Evolutionary conservation across 169 alveolate species (phyloP).

Genomic region (Theileria luwenshuni): DNA sequence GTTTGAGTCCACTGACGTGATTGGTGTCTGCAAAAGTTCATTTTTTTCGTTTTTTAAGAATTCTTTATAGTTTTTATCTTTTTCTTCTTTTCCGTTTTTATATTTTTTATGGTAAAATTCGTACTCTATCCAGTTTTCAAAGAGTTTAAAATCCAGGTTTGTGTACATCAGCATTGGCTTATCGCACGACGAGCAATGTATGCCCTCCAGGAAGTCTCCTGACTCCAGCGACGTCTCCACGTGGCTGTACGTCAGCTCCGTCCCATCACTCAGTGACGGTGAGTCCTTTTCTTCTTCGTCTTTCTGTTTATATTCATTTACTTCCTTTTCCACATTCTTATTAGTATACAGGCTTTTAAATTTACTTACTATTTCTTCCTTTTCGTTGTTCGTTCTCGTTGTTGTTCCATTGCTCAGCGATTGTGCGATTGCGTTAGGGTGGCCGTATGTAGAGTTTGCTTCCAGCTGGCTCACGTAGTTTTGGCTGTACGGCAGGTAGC

Average conservation of each 20-base stretch:
- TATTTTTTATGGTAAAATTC: slow-evolving; percentile 1
- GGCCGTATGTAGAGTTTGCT: not conserved
- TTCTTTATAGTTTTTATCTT: not conserved
- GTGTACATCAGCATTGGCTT: slow-evolving; percentile 39
- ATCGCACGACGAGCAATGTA: slow-evolving; percentile 30
- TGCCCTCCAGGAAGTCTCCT: slow-evolving; percentile 14
- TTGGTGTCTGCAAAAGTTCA: not conserved
- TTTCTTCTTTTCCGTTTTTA: not conserved
- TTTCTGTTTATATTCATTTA: not conserved
- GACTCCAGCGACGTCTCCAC: not conserved
- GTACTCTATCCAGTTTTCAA: slow-evolving; percentile 25
- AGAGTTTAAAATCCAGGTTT: slow-evolving; percentile 21
- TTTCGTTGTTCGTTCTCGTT: not conserved
- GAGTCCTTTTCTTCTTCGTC: not conserved
- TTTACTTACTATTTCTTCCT: not conserved
- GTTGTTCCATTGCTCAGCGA: too few species aligned
- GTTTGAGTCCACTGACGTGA: not conserved
- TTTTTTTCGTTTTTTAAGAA: not conserved
- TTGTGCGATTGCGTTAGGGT: too few species aligned
- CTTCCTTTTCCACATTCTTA: not conserved
- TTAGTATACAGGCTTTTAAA: not conserved
- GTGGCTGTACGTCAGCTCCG: slow-evolving; percentile 10
- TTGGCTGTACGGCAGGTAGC: slow-evolving; percentile 5
- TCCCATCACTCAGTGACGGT: slow-evolving; percentile 13
- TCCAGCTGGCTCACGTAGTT: slow-evolving; percentile 10